Conservation (phyloP, 2,329 filamentous ascomycete species). For the Epichloe amarillans region DNA sequence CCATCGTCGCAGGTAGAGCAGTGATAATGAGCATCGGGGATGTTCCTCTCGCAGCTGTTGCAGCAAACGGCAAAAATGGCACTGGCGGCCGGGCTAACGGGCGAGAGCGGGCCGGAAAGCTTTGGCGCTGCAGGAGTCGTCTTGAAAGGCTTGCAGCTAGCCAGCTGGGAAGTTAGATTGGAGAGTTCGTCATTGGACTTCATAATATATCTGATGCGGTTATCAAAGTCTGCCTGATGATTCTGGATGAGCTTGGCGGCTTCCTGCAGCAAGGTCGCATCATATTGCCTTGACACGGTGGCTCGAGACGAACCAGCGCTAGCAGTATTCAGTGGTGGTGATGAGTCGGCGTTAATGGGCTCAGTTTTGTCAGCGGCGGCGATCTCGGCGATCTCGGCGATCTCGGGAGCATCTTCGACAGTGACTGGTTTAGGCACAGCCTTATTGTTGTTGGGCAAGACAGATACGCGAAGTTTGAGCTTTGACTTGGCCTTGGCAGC, state of each 20-base stretch:
- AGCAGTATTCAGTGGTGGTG: constrained; percentile 5
- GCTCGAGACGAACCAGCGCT: constrained; percentile 7
- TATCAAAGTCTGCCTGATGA: constrained; percentile 14
- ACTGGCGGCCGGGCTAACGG: not conserved
- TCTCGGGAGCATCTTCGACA: constrained; percentile 35
- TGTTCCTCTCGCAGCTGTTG: constrained; percentile 72
- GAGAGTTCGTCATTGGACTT: constrained; percentile 10
- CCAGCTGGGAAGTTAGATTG: constrained; percentile 3
- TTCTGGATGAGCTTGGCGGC: constrained; percentile 14
- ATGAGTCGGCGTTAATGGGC: constrained; percentile 6
- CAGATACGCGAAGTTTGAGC: constrained; percentile 70
- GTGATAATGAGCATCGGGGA: constrained; percentile 79
- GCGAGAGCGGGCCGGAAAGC: not conserved
- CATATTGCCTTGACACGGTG: constrained; percentile 15
- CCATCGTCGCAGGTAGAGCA: constrained; percentile 87
- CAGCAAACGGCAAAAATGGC: constrained; percentile 71
- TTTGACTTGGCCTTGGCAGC: constrained; percentile 97
- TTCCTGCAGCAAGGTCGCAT: constrained; percentile 14
- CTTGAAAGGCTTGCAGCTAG: not conserved
- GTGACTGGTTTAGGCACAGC: constrained; percentile 28
- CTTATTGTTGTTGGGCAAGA: constrained; percentile 22
- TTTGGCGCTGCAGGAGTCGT: not conserved
- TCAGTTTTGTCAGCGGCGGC: not conserved
- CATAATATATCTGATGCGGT: constrained; percentile 15
- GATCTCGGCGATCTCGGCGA: constrained; percentile 26